Evolutionary conservation across 2,329 filamentous ascomycete species (phyloP), one percentile per base, ranked within the genome.

Genomic region (Exophiala calicioides): DNA sequence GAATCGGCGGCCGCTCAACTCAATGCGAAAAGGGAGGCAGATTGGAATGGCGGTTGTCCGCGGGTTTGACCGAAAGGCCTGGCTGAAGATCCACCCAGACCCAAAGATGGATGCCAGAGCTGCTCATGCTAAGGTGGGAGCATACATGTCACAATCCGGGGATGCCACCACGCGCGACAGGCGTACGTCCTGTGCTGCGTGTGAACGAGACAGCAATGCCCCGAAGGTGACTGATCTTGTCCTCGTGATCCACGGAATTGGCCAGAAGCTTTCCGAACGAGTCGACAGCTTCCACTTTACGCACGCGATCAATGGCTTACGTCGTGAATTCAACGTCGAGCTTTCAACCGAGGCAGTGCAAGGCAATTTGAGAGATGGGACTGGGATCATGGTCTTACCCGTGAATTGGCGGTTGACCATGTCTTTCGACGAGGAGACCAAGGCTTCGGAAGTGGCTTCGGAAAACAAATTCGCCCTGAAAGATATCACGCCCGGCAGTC

Each of bases 261-360:
- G 93, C 0, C 93, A 98, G 65, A 97, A 98, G 65, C 78, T 97
- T 38, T 94, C 90, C 0, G 90, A 98, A 64, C 79, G 90, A 9
- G 88, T 97, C 51, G 91, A 97, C 66, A 95, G 89, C 59, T 98
- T 90, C 60, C 89, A 97, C 65, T 98, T 98, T 60, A 98, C 93
- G 0, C 91, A 97, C 65, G 88, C 90, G 4, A 91, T 97, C 64
- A 97, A 95, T 62, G 81, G 84, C 0, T 93, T 98, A 58, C 82
- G 93, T 9, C 80, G 90, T 49, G 83, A 88, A 15, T 80, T 97
- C 46, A 95, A 95, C 57, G 74, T 90, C 38, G 90, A 98, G 63
- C 76, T 95, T 29, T 80, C 81, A 21, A 87, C 78, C 24, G 81
- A 86, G 2, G 75, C 78, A 6, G 84, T 96, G n/a, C 88, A 84